A percentile compares a stretch with the other conserved stretches of the same genome.
These are phyloP conservation scores for Pichia occidentalis DNA, from an alignment of 805 yeast genomes.

Conservation along the genomic window DNA sequence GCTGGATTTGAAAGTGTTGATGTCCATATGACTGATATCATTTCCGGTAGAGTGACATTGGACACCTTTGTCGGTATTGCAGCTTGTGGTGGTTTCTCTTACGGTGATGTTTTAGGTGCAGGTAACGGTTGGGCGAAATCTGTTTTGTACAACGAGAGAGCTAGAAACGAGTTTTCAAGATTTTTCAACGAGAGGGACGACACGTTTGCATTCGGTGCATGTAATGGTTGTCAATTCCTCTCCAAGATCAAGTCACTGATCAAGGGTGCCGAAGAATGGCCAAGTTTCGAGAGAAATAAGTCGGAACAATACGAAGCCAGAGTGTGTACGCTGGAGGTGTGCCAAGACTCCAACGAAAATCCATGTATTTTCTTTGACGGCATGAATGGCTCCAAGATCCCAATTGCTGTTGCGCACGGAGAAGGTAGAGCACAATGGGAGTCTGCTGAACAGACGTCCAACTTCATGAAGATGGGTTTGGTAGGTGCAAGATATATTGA, in stretches of 20 bases:
- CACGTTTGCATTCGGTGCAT: constrained; percentile 96
- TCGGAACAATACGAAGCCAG: constrained; percentile 97
- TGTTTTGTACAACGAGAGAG: constrained; percentile 73
- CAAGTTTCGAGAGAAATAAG: constrained; percentile 81
- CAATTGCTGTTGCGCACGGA: constrained; percentile 98
- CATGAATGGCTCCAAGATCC: constrained; percentile 90
- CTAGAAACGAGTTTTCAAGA: constrained; percentile 65
- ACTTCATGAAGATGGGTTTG: constrained; percentile 47
- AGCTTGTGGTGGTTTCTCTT: constrained; percentile 98
- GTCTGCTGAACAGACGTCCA: constrained; percentile 36
- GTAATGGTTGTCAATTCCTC: constrained; percentile 97
- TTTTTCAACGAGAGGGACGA: constrained; percentile 85
- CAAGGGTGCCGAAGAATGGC: constrained; percentile 96
- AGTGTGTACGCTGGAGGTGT: constrained; percentile 79
- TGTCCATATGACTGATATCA: constrained; percentile 92
- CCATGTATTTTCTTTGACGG: constrained; percentile 70
- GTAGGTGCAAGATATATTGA: constrained; percentile 78
- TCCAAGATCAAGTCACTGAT: constrained; percentile 78
- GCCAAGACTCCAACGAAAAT: constrained; percentile 36
- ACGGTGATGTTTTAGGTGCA: constrained; percentile 98
- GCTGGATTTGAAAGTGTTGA: constrained; percentile 94
- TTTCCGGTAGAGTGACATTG: constrained; percentile 63
- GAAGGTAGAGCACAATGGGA: constrained; percentile 87
- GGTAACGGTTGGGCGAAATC: constrained; percentile 99
- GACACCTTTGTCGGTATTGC: constrained; percentile 87